Evolutionary conservation across 768 basidiomycete species (phyloP), one percentile per base, ranked within the genome.

Genomic region (Multifurca ochricompacta): DNA sequence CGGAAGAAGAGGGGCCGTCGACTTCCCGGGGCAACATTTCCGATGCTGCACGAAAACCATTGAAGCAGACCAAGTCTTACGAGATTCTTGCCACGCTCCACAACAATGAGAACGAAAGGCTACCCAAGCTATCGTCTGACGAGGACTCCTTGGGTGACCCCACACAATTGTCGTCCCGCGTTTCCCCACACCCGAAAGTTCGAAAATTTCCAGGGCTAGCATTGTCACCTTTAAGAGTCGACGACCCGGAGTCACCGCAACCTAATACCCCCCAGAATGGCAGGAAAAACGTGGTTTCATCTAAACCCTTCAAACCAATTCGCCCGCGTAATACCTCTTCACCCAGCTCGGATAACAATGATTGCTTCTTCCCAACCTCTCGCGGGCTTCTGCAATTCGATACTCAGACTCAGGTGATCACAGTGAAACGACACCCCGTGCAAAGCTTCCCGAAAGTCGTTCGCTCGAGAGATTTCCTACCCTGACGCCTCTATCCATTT

Each of bases 401-500:
- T 40, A 25, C 25, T 46, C 43, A 9, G 56, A 48, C 4, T 47
- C 39, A 34, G 42, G 45, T 39, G 41, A 44, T 21, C 36, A 18
- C n/a, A 52, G n/a, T 9, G 49, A 48, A 35, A 51, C 45, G 19
- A 57, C 56, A 23, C 56, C 56, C 34, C 56, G 39, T 36, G 50
- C 40, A 4, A 57, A 52, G n/a, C 50, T 30, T 16, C n/a, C 27
- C 21, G 48, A 42, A 11, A 7, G 28, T 13, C 39, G 27, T 6
- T n/a, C 18, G 25, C 50, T 39, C 2, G 39, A 41, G 40, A 47
- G 11, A 23, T 57, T 47, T 14, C 56, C 56, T 28, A 41, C 25
- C 25, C 10, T 47, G 5, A 44, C 35, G 11, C 53, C 52, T 37
- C 53, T 37, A n/a, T 55, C 53, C 11, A 48, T 56, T 34, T 54